Conservation (phyloP, 2,329 filamentous ascomycete genomes). For the Epichloe gansuensis region DNA sequence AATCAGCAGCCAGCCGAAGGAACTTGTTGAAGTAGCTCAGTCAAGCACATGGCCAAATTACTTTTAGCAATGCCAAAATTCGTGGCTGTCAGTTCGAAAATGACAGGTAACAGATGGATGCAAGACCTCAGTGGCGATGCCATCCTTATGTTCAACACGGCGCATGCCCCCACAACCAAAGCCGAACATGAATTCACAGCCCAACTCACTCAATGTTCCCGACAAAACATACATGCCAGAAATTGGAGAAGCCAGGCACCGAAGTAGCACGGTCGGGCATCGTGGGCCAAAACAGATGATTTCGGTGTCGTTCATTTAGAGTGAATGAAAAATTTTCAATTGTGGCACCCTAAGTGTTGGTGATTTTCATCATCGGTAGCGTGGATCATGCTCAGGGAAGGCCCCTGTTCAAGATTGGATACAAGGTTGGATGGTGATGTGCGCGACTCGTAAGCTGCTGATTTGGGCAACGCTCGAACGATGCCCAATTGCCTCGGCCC, state of each 20-base stretch:
- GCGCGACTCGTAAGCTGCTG: slow-evolving; percentile 1
- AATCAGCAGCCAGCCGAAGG: neutral
- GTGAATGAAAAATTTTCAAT: neutral
- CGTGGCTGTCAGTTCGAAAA: neutral
- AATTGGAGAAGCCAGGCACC: neutral
- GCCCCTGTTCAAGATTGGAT: neutral
- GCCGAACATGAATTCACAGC: neutral
- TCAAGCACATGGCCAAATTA: neutral
- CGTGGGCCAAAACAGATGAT: neutral
- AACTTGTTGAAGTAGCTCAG: neutral
- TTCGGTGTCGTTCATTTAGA: neutral
- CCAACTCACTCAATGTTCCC: neutral
- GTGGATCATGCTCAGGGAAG: neutral
- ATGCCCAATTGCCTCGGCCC: slow-evolving; percentile 1
- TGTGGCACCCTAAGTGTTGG: neutral
- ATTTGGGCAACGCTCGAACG: neutral
- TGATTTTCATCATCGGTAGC: neutral
- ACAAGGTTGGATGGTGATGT: neutral
- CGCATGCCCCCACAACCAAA: neutral
- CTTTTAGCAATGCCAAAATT: neutral
- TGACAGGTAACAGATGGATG: neutral
- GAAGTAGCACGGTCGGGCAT: neutral
- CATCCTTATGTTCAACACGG: slow-evolving; percentile 3
- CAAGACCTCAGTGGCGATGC: neutral
- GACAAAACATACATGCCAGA: neutral